Conservation (phyloP, 2,329 filamentous ascomycete genomes). For the Periconia sp. region DNA sequence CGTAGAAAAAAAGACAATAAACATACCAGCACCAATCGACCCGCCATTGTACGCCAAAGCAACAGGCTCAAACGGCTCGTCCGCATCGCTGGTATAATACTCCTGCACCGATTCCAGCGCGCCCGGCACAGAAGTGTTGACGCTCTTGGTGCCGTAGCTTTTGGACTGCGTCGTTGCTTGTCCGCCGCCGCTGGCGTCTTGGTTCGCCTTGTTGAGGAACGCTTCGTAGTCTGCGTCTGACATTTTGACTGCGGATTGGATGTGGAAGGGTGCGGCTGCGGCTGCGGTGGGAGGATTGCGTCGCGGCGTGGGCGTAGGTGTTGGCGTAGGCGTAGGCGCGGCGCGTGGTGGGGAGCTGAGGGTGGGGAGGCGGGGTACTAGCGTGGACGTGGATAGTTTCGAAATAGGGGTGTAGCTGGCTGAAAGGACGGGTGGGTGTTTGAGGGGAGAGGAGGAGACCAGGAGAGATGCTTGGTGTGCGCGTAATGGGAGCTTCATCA, state of each 20-base stretch:
- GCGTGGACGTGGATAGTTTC: not conserved
- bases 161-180: conserved; percentile 33
- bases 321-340: not conserved
- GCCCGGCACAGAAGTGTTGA: conserved; percentile 64
- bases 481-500: conserved; percentile 14
- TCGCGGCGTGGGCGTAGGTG: not conserved
- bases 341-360: not conserved
- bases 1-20: conserved; percentile 1
- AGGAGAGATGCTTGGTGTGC: conserved; percentile 13
- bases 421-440: not conserved
- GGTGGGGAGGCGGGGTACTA: not conserved
- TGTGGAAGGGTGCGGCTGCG: conserved; percentile 2
- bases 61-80: conserved; percentile 84
- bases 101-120: conserved; percentile 52
- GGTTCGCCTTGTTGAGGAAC: conserved; percentile 87
- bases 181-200: conserved; percentile 63
- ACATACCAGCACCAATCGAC: conserved; percentile 63
- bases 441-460: conserved; percentile 1
- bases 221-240: conserved; percentile 82
- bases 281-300: not conserved
- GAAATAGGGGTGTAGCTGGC: not conserved
- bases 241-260: conserved; percentile 54
- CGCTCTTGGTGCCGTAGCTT: conserved; percentile 43
- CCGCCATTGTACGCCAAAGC: conserved; percentile 66
- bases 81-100: conserved; percentile 80